phyloP scores from a whole-genome alignment of 352 stramenopile species.

The Globisporangium orthogonon region DNA sequence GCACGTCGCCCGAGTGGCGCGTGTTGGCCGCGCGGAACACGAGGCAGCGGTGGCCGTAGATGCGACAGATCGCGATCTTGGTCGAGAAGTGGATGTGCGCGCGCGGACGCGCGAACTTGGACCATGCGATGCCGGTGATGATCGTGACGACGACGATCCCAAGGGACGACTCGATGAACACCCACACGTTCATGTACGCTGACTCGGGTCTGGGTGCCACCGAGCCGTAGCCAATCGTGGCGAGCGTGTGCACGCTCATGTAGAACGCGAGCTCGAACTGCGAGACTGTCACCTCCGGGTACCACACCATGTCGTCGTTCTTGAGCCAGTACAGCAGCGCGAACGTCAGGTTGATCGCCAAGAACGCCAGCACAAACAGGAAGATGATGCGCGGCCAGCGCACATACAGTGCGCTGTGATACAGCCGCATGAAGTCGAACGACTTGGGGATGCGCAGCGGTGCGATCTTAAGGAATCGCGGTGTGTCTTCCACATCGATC shows the following conservation, averaged over 20 bases:
- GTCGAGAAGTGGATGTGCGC: slow-evolving; percentile 82
- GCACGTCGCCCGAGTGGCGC: slow-evolving; percentile 68
- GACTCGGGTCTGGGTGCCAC: slow-evolving; percentile 43
- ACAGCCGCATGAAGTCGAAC: slow-evolving; percentile 75
- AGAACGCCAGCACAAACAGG: slow-evolving; percentile 63
- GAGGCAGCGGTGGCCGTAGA: slow-evolving; percentile 71
- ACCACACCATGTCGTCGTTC: slow-evolving; percentile 25
- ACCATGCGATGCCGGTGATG: slow-evolving; percentile 82
- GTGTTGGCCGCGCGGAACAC: slow-evolving; percentile 81
- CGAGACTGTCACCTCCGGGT: slow-evolving; percentile 38
- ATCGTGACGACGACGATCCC: slow-evolving; percentile 78
- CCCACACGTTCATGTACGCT: slow-evolving; percentile 69
- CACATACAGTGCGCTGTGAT: slow-evolving; percentile 69
- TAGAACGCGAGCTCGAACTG: slow-evolving; percentile 69
- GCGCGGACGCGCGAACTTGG: slow-evolving; percentile 73
- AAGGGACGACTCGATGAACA: slow-evolving; percentile 71
- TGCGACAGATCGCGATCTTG: slow-evolving; percentile 54
- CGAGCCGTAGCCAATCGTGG: slow-evolving; percentile 77
- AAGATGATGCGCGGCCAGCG: slow-evolving; percentile 66
- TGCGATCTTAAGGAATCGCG: slow-evolving; percentile 64
- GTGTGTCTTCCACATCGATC: slow-evolving; percentile 74
- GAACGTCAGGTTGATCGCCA: slow-evolving; percentile 61
- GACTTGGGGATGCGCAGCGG: slow-evolving; percentile 76
- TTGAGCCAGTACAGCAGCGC: slow-evolving; percentile 56
- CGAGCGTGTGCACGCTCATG: slow-evolving; percentile 79